Conservation (phyloP, 1,284 basidiomycete genomes). For the Trichosporon sp. region DNA sequence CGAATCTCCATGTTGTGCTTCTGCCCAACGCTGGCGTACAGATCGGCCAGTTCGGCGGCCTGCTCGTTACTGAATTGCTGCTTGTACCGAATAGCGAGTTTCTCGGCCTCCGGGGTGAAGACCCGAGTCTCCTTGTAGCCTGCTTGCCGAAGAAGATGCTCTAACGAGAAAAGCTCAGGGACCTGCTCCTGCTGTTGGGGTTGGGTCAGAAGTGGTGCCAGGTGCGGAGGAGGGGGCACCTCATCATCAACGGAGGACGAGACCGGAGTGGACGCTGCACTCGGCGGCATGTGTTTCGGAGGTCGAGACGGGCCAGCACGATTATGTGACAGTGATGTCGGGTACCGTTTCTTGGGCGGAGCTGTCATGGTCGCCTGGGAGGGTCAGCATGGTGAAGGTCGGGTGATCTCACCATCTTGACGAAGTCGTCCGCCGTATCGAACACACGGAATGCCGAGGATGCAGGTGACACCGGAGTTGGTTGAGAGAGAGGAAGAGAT, state of each 20-base stretch:
- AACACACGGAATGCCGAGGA: background rate
- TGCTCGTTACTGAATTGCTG: slow-evolving; percentile 41
- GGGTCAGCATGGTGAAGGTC: background rate
- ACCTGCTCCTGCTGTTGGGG: slow-evolving; percentile 16
- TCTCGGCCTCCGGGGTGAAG: slow-evolving; percentile 76
- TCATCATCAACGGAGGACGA: slow-evolving; percentile 37
- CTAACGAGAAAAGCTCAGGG: slow-evolving; percentile 64
- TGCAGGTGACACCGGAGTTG: background rate
- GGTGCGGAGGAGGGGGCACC: slow-evolving; percentile 31
- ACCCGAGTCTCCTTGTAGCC: slow-evolving; percentile 87
- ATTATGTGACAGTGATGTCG: slow-evolving; percentile 34
- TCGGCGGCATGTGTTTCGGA: slow-evolving; percentile 20
- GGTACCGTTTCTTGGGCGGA: slow-evolving; percentile 30
- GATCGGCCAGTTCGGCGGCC: slow-evolving; percentile 39
- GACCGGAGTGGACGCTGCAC: background rate
- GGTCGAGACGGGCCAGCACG: slow-evolving; percentile 34
- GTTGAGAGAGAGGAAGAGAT: background rate
- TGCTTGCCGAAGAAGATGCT: slow-evolving; percentile 77
- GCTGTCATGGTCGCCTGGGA: slow-evolving; percentile 15
- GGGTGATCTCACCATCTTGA: slow-evolving; percentile 16
- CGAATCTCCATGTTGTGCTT: slow-evolving; percentile 26
- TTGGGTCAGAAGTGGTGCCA: slow-evolving; percentile 19
- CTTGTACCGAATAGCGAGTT: slow-evolving; percentile 31
- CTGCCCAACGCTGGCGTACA: slow-evolving; percentile 47
- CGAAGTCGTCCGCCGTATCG: background rate